These are phyloP conservation scores for Apiotrichum gracile DNA, from an alignment of 1,284 basidiomycete genomes.

Conservation along the genomic window DNA sequence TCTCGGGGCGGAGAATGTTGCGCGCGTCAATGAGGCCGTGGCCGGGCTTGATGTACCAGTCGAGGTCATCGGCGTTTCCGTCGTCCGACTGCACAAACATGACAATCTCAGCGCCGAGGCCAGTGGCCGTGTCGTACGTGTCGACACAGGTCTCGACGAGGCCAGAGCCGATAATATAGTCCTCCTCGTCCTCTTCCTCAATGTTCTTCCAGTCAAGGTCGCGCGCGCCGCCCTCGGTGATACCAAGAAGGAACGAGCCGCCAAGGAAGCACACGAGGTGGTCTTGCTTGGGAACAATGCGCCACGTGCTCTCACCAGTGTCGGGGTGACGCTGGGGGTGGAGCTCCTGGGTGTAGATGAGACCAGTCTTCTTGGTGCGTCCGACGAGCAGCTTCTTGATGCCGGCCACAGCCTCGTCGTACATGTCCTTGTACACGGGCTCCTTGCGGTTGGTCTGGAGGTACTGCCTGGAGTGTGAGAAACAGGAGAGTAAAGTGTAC, in stretches of 20 bases:
- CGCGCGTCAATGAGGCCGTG: constrained; percentile 65
- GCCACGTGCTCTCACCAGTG: constrained; percentile 53
- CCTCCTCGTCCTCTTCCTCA: constrained; percentile 57
- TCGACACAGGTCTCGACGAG: constrained; percentile 81
- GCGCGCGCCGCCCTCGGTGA: constrained; percentile 62
- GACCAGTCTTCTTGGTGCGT: constrained; percentile 54
- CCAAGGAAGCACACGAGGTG: constrained; percentile 94
- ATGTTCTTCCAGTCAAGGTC: constrained; percentile 42
- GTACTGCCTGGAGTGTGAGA: constrained; percentile 37
- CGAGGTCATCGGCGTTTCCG: constrained; percentile 48
- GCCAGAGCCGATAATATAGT: constrained; percentile 75
- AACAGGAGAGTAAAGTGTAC: not conserved
- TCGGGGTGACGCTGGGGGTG: constrained; percentile 35
- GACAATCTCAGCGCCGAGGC: constrained; percentile 75
- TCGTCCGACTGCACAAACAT: constrained; percentile 60
- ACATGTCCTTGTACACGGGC: constrained; percentile 77
- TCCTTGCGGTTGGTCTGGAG: constrained; percentile 64
- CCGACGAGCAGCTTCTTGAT: constrained; percentile 71
- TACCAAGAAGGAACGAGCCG: constrained; percentile 83
- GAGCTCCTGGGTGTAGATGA: constrained; percentile 80
- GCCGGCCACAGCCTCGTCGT: constrained; percentile 72
- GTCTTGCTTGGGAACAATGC: constrained; percentile 78
- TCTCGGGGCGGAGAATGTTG: constrained; percentile 92
- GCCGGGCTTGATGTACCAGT: constrained; percentile 80
- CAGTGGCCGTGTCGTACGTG: constrained; percentile 81